phyloP scores from a whole-genome alignment of 2,329 filamentous ascomycete genomes.

The Xylariaceae sp. region DNA sequence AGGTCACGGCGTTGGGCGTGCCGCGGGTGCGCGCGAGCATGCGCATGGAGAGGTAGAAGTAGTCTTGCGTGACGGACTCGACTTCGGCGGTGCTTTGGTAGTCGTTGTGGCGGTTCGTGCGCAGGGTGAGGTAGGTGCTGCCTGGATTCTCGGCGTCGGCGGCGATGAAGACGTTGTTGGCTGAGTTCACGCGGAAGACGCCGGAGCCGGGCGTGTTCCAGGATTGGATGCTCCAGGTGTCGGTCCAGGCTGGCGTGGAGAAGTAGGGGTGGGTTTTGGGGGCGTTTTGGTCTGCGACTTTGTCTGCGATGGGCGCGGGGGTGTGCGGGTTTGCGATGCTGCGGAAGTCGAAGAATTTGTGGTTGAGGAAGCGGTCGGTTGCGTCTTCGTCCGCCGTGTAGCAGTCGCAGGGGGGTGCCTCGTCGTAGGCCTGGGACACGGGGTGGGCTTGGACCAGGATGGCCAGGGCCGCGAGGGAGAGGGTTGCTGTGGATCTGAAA shows the following conservation, averaged over 20 bases:
- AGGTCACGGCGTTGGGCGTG: conserved; percentile 43
- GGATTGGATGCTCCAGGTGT: conserved; percentile 30
- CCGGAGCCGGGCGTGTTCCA: conserved; percentile 25
- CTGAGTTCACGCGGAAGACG: conserved; percentile 35
- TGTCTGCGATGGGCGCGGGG: conserved; percentile 26
- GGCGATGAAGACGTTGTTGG: conserved; percentile 43
- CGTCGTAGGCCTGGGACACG: background rate
- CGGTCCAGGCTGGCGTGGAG: conserved; percentile 27
- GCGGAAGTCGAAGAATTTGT: conserved; percentile 48
- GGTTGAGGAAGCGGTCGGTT: conserved; percentile 38
- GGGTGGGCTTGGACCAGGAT: conserved; percentile 10
- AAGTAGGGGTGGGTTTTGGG: conserved; percentile 33
- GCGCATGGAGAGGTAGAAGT: conserved; percentile 37
- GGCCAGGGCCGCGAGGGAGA: conserved; percentile 1
- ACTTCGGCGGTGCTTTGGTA: conserved; percentile 49
- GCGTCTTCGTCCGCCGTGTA: conserved; percentile 15
- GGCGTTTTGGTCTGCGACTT: conserved; percentile 26
- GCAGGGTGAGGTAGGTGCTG: conserved; percentile 43
- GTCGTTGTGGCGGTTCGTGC: conserved; percentile 38
- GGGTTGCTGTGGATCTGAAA: background rate
- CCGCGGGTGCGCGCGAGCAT: conserved; percentile 47
- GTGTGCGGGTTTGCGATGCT: conserved; percentile 31
- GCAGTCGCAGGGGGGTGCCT: conserved; percentile 15
- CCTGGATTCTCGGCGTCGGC: conserved; percentile 30
- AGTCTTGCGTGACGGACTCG: conserved; percentile 34